Conservation (phyloP, 805 yeast genomes). For the Lachancea sp. region DNA sequence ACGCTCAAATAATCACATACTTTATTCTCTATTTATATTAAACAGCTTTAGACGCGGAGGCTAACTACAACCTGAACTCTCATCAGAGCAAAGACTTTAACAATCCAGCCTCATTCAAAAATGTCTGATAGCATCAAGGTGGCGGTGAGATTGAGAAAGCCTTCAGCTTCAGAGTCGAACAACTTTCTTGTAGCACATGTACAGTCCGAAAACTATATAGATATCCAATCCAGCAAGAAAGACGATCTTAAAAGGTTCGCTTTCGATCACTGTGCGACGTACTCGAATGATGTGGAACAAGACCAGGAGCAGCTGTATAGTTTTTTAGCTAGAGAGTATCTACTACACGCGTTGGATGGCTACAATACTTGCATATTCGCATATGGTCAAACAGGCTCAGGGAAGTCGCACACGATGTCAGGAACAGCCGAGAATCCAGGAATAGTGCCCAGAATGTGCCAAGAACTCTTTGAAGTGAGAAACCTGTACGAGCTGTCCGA, state of each 20-base stretch:
- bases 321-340: slow-evolving; percentile 10
- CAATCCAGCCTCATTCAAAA: neutral
- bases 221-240: slow-evolving; percentile 2
- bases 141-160: slow-evolving; percentile 9
- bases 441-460: slow-evolving; percentile 9
- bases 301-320: slow-evolving; percentile 9
- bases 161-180: slow-evolving; percentile 1
- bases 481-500: slow-evolving; percentile 20
- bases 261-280: slow-evolving; percentile 10
- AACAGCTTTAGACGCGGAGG: too few relatives aligned
- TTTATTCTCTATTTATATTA: too few relatives aligned
- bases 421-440: slow-evolving; percentile 18
- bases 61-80: too few relatives aligned
- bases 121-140: slow-evolving; percentile 14
- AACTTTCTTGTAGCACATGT: slow-evolving; percentile 3
- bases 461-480: slow-evolving; percentile 10
- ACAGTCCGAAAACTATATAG: neutral
- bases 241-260: slow-evolving; percentile 6
- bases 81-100: neutral
- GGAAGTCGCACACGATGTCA: slow-evolving; percentile 90
- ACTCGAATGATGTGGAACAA: slow-evolving; percentile 3
- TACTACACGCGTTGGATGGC: slow-evolving; percentile 59
- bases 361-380: slow-evolving; percentile 90
- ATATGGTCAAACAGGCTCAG: slow-evolving; percentile 95
- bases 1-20: too few relatives aligned